Percentiles rank a stretch among this genome's conserved stretches.
Evolutionary conservation across 805 yeast genomes (phyloP).

Genomic region (Zygoascus tannicola): DNA sequence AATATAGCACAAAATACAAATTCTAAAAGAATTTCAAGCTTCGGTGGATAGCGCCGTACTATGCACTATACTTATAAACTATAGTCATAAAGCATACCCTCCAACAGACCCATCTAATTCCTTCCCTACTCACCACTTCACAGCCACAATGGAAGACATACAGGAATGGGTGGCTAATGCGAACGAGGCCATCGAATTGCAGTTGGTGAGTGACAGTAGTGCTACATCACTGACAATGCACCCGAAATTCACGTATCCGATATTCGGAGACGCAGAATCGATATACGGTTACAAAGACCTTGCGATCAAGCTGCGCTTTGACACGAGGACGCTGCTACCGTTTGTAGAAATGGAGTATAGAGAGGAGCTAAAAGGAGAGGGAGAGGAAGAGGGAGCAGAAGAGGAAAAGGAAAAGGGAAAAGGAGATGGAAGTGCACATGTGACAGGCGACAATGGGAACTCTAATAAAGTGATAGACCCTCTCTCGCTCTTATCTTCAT

Average conservation of each 20-base stretch:
- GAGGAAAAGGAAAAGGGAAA: conserved; percentile 5
- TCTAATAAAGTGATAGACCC: background rate
- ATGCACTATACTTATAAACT: no score
- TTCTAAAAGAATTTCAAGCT: no score
- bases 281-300: conserved; percentile 76
- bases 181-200: conserved; percentile 55
- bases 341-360: conserved; percentile 52
- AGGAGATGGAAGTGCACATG: background rate
- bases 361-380: conserved; percentile 45
- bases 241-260: conserved; percentile 84
- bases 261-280: conserved; percentile 84
- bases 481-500: background rate
- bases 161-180: conserved; percentile 62
- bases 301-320: conserved; percentile 54
- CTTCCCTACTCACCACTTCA: no score
- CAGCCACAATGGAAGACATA: conserved; percentile 1
- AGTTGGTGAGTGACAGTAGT: conserved; percentile 27
- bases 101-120: no score
- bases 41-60: no score
- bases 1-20: no score
- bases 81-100: no score
- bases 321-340: conserved; percentile 65
- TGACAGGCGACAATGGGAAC: background rate
- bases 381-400: conserved; percentile 36
- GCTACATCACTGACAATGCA: conserved; percentile 33